These are phyloP conservation scores for Saussurea involucrata DNA, from an alignment of 129 eudicot genomes.

Conservation along the genomic window DNA sequence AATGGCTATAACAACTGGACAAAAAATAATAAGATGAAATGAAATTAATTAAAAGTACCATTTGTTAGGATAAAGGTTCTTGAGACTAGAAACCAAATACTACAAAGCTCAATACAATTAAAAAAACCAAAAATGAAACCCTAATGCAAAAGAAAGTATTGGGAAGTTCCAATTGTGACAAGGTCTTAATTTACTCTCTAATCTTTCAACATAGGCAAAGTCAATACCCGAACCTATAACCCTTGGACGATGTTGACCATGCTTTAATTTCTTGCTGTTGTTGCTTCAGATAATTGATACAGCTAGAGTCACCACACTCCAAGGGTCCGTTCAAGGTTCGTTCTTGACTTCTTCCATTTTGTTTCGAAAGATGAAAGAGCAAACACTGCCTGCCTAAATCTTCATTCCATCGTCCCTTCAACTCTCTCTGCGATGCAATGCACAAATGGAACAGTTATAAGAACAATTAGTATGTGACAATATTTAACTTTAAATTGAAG, in stretches of 20 bases:
- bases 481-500: background rate
- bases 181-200: slow-evolving; percentile 45
- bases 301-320: slow-evolving; percentile 42
- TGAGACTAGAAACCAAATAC: slow-evolving; percentile 32
- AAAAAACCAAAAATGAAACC: slow-evolving; percentile 6
- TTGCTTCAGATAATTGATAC: slow-evolving; percentile 16
- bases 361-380: slow-evolving; percentile 27
- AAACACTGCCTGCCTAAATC: slow-evolving; percentile 30
- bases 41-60: slow-evolving; percentile 6
- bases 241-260: slow-evolving; percentile 47
- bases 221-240: slow-evolving; percentile 98
- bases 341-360: slow-evolving; percentile 89
- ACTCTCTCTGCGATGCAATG: slow-evolving; percentile 27
- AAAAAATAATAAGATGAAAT: slow-evolving; percentile 4
- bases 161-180: slow-evolving; percentile 10
- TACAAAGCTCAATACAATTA: slow-evolving; percentile 31
- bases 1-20: background rate
- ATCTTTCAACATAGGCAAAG: slow-evolving; percentile 41
- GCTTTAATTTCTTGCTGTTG: slow-evolving; percentile 10
- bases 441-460: background rate
- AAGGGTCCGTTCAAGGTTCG: slow-evolving; percentile 75
- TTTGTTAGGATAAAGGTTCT: slow-evolving; percentile 33
- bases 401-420: slow-evolving; percentile 18
- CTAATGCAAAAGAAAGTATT: slow-evolving; percentile 24
- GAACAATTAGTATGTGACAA: background rate